phyloP scores from a whole-genome alignment of 2,329 filamentous ascomycete genomes.

The Didymella keratinophila region DNA sequence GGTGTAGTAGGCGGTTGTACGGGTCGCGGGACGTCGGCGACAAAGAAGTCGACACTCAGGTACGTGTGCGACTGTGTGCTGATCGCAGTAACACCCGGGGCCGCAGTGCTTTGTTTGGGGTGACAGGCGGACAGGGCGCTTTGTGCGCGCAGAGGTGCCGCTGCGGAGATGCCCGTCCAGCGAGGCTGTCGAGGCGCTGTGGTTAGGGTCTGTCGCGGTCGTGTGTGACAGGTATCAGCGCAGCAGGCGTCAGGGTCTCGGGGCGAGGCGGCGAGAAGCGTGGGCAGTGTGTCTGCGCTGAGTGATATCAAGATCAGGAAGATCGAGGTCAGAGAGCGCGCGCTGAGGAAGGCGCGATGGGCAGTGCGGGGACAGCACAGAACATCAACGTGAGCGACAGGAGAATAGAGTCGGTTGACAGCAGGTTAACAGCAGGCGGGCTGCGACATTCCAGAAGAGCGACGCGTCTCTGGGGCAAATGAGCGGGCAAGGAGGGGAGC shows the following conservation, averaged over 20 bases:
- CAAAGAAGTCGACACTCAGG: conserved; percentile 29
- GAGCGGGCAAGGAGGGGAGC: conserved; percentile 13
- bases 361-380: conserved; percentile 30
- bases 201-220: background rate
- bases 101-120: conserved; percentile 30
- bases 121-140: background rate
- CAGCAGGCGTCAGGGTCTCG: conserved; percentile 7
- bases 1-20: conserved; percentile 25
- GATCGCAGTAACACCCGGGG: conserved; percentile 26
- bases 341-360: conserved; percentile 25
- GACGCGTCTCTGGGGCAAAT: conserved; percentile 23
- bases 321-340: conserved; percentile 1
- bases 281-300: conserved; percentile 5
- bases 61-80: conserved; percentile 34
- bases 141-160: conserved; percentile 32
- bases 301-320: background rate
- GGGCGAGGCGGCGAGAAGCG: conserved; percentile 11
- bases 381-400: conserved; percentile 24
- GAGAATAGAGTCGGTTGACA: background rate
- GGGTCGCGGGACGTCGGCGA: conserved; percentile 27
- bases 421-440: conserved; percentile 20
- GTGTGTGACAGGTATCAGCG: conserved; percentile 12
- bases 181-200: conserved; percentile 24
- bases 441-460: conserved; percentile 43
- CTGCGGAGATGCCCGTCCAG: conserved; percentile 37